These are phyloP conservation scores for Pichia sp. DNA, from an alignment of 1,139 yeast genomes.

Conservation along the genomic window DNA sequence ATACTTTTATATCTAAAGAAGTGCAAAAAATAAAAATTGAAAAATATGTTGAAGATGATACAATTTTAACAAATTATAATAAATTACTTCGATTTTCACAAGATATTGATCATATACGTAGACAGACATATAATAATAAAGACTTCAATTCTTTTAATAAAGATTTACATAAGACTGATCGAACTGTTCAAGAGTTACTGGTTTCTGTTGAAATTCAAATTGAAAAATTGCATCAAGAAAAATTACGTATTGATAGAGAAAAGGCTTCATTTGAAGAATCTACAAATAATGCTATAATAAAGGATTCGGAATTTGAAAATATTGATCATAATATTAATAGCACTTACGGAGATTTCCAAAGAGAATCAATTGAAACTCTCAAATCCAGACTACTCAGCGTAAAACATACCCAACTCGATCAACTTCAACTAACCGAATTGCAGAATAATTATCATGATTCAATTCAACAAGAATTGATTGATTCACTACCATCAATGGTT, in stretches of 20 bases:
- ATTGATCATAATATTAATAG: not conserved
- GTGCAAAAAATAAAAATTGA: not conserved
- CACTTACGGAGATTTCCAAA: not conserved
- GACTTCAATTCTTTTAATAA: not conserved
- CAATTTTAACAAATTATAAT: slow-evolving; percentile 1
- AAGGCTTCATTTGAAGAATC: not conserved
- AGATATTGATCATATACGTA: slow-evolving; percentile 8
- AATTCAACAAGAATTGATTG: slow-evolving; percentile 28
- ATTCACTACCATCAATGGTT: slow-evolving; percentile 28
- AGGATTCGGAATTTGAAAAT: not conserved
- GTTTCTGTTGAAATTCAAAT: slow-evolving; percentile 16
- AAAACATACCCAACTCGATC: slow-evolving; percentile 20
- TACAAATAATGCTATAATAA: not conserved
- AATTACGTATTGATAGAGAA: not conserved
- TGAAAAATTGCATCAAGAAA: slow-evolving; percentile 1
- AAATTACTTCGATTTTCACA: slow-evolving; percentile 1
- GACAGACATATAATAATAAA: not conserved
- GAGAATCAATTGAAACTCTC: slow-evolving; percentile 23
- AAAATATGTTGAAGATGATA: not conserved
- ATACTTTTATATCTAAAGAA: not conserved
- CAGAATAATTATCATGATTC: slow-evolving; percentile 28
- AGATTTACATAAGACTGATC: slow-evolving; percentile 13
- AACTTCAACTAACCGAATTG: slow-evolving; percentile 17
- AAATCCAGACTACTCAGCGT: slow-evolving; percentile 23
- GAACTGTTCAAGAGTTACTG: slow-evolving; percentile 12